Conservation (phyloP, 768 basidiomycete species). For the Kwoniella sp. region DNA sequence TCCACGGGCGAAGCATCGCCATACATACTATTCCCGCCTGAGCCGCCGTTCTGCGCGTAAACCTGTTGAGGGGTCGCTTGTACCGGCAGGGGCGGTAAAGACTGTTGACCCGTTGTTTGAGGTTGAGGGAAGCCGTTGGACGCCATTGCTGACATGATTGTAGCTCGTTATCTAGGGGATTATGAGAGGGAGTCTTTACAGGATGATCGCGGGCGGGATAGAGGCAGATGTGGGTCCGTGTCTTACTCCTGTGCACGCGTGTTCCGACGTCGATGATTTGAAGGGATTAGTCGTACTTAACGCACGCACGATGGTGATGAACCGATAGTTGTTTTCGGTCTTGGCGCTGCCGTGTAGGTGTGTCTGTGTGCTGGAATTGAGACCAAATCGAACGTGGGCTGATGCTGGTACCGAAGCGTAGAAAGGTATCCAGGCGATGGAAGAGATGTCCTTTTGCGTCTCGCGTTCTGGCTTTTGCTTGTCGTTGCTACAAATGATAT, state of each 20-base stretch:
- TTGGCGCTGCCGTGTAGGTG: background rate
- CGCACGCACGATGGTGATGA: background rate
- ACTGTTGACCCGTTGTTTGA: slow-evolving; percentile 4
- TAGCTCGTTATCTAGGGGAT: too few relatives aligned
- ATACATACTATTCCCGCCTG: slow-evolving; percentile 21
- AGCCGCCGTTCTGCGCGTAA: background rate
- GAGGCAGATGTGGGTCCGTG: too few relatives aligned
- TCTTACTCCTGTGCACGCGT: too few relatives aligned
- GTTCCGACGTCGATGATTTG: too few relatives aligned
- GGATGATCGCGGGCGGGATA: too few relatives aligned
- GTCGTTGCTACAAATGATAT: too few relatives aligned
- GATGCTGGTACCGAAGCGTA: background rate
- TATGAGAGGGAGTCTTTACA: too few relatives aligned
- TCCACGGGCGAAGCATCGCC: slow-evolving; percentile 26
- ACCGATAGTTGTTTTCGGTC: background rate
- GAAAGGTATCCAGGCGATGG: slow-evolving; percentile 2
- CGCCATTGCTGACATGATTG: slow-evolving; percentile 7
- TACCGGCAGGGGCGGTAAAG: slow-evolving; percentile 11
- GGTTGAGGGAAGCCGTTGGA: slow-evolving; percentile 8
- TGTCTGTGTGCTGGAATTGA: background rate
- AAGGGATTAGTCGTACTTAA: too few relatives aligned
- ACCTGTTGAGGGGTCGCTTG: slow-evolving; percentile 8
- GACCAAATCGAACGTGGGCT: background rate
- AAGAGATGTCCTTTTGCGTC: background rate
- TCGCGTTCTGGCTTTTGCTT: too few relatives aligned